Percentiles rank a stretch among this genome's conserved stretches.
Conservation (phyloP, 257 asterid genomes). For the Plectranthus barbatus region DNA sequence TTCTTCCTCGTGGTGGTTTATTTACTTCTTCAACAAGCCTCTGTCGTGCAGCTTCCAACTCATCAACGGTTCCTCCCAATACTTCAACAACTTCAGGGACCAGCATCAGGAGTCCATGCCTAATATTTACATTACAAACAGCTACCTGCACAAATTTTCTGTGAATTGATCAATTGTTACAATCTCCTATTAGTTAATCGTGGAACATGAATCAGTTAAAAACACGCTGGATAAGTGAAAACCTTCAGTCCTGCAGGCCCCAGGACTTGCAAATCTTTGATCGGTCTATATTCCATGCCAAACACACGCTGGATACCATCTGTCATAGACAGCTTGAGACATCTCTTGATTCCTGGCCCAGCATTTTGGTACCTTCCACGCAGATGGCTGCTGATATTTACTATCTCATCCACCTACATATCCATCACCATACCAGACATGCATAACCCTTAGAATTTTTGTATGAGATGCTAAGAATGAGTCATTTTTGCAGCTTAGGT, state of each 20-base stretch:
- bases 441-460: neutral
- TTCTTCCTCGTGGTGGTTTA: constrained; percentile 92
- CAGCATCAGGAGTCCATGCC: constrained; percentile 81
- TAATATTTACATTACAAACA: constrained; percentile 66
- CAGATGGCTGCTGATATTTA: constrained; percentile 75
- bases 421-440: neutral
- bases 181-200: constrained; percentile 3
- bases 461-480: neutral
- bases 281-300: constrained; percentile 95
- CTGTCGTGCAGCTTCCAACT: constrained; percentile 71
- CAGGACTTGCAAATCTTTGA: constrained; percentile 65
- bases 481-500: neutral
- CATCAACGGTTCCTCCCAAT: constrained; percentile 83
- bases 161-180: neutral
- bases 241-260: constrained; percentile 90
- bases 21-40: constrained; percentile 78
- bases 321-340: constrained; percentile 88
- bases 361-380: constrained; percentile 75
- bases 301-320: constrained; percentile 91
- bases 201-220: constrained; percentile 9
- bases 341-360: constrained; percentile 73
- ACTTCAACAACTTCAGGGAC: constrained; percentile 86
- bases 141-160: constrained; percentile 43
- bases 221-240: neutral
- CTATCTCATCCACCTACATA: constrained; percentile 83